Percentiles rank a stretch among this genome's conserved stretches.
Evolutionary conservation across 2,329 filamentous ascomycete species (phyloP).

Genomic region (Venturia aucupariae): DNA sequence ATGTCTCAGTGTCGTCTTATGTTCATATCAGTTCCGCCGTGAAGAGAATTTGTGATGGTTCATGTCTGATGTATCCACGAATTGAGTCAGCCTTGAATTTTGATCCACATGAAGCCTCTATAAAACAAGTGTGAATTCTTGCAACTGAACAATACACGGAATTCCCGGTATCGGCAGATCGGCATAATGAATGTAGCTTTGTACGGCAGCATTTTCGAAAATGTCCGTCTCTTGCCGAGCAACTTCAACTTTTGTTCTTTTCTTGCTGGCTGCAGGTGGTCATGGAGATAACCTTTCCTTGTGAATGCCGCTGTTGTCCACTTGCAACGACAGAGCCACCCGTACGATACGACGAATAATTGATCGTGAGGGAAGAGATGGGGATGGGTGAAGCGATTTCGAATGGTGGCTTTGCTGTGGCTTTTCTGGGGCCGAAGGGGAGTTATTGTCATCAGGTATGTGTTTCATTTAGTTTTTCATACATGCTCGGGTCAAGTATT

Average conservation of each 20-base stretch:
- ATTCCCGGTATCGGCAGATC: background rate
- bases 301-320: too few species aligned
- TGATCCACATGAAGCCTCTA: too few species aligned
- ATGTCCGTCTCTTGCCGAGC: background rate
- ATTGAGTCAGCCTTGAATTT: too few species aligned
- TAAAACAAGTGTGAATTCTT: too few species aligned
- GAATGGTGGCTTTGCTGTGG: constrained; percentile 6
- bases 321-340: too few species aligned
- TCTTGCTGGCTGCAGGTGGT: background rate
- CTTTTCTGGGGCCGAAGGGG: constrained; percentile 15
- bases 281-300: background rate
- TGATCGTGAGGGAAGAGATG: background rate
- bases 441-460: constrained; percentile 16
- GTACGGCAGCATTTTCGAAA: background rate
- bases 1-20: background rate
- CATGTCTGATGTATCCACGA: too few species aligned
- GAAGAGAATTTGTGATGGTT: too few species aligned
- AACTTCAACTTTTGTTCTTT: background rate
- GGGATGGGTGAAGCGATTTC: background rate
- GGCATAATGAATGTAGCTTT: background rate
- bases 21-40: too few species aligned
- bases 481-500: background rate
- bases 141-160: too few species aligned
- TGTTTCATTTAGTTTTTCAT: background rate
- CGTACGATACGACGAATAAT: background rate